A percentile compares a stretch with the other conserved stretches of the same genome.
These are phyloP conservation scores for Ramularia collo-cygni DNA, from an alignment of 2,329 filamentous ascomycete species.

Conservation along the genomic window DNA sequence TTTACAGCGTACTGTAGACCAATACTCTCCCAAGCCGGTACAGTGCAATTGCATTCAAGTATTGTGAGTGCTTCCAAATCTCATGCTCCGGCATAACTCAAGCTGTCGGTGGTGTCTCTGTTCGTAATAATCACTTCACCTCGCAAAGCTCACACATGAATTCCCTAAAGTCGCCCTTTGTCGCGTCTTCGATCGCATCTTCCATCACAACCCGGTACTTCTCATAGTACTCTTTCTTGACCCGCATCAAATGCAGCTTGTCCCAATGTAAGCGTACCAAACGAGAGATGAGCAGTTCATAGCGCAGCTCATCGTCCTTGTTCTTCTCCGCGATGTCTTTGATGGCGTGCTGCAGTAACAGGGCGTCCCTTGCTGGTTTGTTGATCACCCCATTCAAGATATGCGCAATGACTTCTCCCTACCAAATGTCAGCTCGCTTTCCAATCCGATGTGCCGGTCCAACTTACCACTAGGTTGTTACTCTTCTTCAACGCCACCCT, in stretches of 20 bases:
- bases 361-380: slow-evolving; percentile 82
- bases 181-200: slow-evolving; percentile 70
- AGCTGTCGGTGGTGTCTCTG: too few species aligned
- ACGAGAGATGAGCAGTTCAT: slow-evolving; percentile 80
- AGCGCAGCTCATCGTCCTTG: slow-evolving; percentile 51
- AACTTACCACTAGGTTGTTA: slow-evolving; percentile 81
- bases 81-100: too few species aligned
- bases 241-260: slow-evolving; percentile 65
- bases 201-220: slow-evolving; percentile 70
- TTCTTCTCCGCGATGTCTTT: slow-evolving; percentile 41
- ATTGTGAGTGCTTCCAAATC: too few species aligned
- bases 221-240: slow-evolving; percentile 73
- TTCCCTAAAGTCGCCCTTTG: slow-evolving; percentile 56
- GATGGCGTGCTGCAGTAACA: slow-evolving; percentile 85
- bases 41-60: too few species aligned
- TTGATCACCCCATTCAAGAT: slow-evolving; percentile 97
- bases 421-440: neutral
- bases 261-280: slow-evolving; percentile 93
- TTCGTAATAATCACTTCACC: slow-evolving; percentile 14
- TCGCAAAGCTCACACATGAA: slow-evolving; percentile 29
- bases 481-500: slow-evolving; percentile 82
- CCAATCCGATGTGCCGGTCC: too few species aligned
- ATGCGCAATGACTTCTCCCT: slow-evolving; percentile 93
- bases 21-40: too few species aligned
- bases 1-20: too few species aligned